Evolutionary conservation across 441 rosid genomes (phyloP).

Genomic region (Metrosideros polymorpha): DNA sequence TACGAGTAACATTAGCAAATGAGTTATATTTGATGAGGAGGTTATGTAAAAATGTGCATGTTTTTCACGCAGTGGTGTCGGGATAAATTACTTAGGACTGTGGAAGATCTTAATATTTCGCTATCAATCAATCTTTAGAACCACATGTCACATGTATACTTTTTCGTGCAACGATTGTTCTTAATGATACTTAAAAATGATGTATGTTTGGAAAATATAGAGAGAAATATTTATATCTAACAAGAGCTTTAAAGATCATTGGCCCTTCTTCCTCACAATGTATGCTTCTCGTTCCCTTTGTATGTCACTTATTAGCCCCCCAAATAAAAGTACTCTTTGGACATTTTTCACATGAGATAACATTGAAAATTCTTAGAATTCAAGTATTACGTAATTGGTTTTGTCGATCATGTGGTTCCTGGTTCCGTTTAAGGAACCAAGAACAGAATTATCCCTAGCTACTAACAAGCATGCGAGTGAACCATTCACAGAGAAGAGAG

Average conservation of each 20-base stretch:
- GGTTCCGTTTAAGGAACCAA: neutral
- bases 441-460: neutral
- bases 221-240: neutral
- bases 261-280: neutral
- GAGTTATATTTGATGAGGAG: neutral
- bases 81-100: neutral
- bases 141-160: neutral
- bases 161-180: neutral
- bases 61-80: neutral
- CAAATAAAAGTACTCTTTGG: neutral
- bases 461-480: neutral
- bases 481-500: neutral
- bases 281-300: neutral
- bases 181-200: neutral
- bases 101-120: neutral
- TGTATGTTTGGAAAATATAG: neutral
- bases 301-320: neutral
- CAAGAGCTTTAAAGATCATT: neutral
- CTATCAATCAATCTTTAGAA: neutral
- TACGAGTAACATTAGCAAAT: neutral
- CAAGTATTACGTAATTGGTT: neutral
- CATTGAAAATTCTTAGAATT: neutral
- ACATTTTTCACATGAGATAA: neutral
- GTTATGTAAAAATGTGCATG: neutral
- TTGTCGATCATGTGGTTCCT: fast-evolving